These are phyloP conservation scores for Colletotrichum costaricense DNA, from an alignment of 2,329 filamentous ascomycete genomes.

Conservation along the genomic window DNA sequence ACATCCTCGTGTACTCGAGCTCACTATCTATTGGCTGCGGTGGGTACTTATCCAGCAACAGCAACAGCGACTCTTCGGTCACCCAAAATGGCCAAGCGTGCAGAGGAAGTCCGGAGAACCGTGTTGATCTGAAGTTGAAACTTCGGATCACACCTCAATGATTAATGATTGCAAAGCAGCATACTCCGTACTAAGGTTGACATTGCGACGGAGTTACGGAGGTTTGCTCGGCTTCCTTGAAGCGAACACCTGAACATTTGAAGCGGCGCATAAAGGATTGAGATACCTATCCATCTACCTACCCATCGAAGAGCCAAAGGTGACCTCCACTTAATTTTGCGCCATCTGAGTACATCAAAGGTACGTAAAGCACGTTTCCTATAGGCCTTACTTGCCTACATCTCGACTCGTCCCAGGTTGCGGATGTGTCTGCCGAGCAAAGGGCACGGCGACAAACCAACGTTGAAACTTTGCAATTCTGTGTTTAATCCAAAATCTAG, in stretches of 20 bases:
- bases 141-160: background rate
- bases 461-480: background rate
- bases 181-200: too few species aligned
- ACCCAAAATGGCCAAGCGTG: background rate
- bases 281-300: background rate
- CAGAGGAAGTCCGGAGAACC: background rate
- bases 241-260: background rate
- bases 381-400: too few species aligned
- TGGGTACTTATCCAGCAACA: background rate
- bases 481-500: background rate
- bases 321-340: background rate
- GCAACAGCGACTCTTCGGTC: background rate
- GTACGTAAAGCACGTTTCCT: too few species aligned
- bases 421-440: background rate
- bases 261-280: background rate
- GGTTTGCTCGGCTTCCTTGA: too few species aligned
- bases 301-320: too few species aligned
- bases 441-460: background rate
- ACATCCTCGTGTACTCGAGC: constrained; percentile 1
- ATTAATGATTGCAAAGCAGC: background rate
- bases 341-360: background rate
- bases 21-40: background rate
- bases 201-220: background rate
- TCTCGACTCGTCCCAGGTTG: background rate
- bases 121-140: background rate